A percentile compares a stretch with the other conserved stretches of the same genome.
phyloP scores from a whole-genome alignment of 2,329 filamentous ascomycete species.

The Aureobasidium sp. region DNA sequence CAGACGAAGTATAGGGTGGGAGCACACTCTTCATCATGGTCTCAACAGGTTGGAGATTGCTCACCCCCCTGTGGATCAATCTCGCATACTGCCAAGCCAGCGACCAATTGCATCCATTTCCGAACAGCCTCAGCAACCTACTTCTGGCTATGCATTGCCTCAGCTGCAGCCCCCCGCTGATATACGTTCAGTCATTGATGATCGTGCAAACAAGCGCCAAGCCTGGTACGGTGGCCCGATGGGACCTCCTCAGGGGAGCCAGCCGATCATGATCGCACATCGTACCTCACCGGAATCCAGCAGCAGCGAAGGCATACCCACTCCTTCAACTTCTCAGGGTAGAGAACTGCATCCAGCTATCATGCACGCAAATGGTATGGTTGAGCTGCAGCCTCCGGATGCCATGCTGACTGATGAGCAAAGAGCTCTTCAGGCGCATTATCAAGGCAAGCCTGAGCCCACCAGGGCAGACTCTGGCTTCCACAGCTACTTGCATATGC shows the following conservation, averaged over 20 bases:
- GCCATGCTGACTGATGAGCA: slow-evolving; percentile 34
- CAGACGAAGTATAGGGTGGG: slow-evolving; percentile 53
- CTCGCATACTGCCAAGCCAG: background rate
- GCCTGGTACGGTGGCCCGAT: slow-evolving; percentile 63
- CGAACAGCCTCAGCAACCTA: slow-evolving; percentile 29
- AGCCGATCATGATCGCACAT: slow-evolving; percentile 28
- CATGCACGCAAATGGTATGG: slow-evolving; percentile 43
- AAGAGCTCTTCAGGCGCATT: slow-evolving; percentile 31
- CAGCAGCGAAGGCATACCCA: slow-evolving; percentile 49
- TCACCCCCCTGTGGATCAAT: slow-evolving; percentile 18
- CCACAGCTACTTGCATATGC: slow-evolving; percentile 24
- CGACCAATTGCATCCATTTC: slow-evolving; percentile 24
- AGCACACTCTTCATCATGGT: slow-evolving; percentile 59
- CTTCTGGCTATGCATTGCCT: slow-evolving; percentile 33
- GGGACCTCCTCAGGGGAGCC: slow-evolving; percentile 22
- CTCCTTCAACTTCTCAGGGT: slow-evolving; percentile 43
- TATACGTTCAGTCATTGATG: background rate
- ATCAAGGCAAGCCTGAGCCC: slow-evolving; percentile 26
- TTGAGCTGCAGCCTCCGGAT: slow-evolving; percentile 38
- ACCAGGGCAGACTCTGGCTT: slow-evolving; percentile 29
- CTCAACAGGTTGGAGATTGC: slow-evolving; percentile 61
- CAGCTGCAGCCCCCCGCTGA: slow-evolving; percentile 19
- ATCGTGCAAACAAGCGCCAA: slow-evolving; percentile 57
- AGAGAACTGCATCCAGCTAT: slow-evolving; percentile 48
- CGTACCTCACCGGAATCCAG: slow-evolving; percentile 50